Base-by-base conservation (phyloP, 495 filamentous ascomycete genomes). In the Penicillium ucsense region DNA sequence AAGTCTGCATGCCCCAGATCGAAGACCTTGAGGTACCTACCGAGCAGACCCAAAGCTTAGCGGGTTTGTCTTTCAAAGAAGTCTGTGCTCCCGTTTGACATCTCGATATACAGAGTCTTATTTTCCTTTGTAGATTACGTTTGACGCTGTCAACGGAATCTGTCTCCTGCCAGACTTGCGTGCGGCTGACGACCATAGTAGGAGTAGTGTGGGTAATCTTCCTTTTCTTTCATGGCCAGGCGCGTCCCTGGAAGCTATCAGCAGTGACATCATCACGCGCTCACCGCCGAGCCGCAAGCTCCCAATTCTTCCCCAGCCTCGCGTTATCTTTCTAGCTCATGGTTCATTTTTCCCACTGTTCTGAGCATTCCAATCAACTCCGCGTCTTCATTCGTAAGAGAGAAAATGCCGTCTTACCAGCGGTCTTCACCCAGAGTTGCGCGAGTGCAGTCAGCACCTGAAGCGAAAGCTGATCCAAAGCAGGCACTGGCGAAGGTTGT, bases 211-310 rank as follows among this genome's bases (percentile, higher is more conserved):
- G 20, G 20, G 20, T 20, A 20, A 34, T 20, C 41, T 33, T 43
- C 30, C 12, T 28, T 43, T 43, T 29, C 33, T 33, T 31, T 31
- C 27, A 9, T 37, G 8, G 8, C 3, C 8, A 41, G 38, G 8
- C 32, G 12, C 30, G 34, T 46, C 40, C 41, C 47, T 45, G 44
- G 43, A 50, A 56, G 46, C 53, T 43, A 27, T n/a, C 31, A 43
- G 38, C 40, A 48, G 52, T 64, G 66, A 70, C 60, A 64, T 67
- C 66, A 70, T 67, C 62, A 56, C 52, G 12, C 50, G 30, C 50
- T 62, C 62, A 64, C 64, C 60, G 56, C 59, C 50, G 35, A 49
- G n/a, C 41, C 48, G 42, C 48, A 52, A 50, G 46, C 51, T 49
- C 45, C 38, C 41, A 10, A 40, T 35, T 52, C 20, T 20, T 20